Percentiles rank a stretch among this genome's conserved stretches.
Conservation (phyloP, 352 stramenopile species). For the Phytopythium chamaehyphon region DNA sequence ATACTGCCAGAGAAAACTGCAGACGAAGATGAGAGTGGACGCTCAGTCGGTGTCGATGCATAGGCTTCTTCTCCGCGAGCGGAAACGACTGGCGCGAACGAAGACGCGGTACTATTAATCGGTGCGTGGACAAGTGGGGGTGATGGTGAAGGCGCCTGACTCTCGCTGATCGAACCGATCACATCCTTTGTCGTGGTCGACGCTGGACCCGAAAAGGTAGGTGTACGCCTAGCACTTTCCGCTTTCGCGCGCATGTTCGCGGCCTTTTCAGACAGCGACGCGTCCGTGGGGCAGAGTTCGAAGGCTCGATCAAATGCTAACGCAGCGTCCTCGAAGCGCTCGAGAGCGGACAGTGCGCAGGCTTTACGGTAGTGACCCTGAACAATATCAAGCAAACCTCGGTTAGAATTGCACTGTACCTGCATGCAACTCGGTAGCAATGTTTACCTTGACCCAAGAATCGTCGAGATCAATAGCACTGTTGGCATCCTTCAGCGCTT, state of each 20-base stretch:
- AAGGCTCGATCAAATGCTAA: constrained; percentile 65
- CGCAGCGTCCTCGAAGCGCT: constrained; percentile 61
- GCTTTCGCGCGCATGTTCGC: constrained; percentile 52
- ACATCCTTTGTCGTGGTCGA: not conserved
- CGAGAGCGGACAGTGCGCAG: constrained; percentile 55
- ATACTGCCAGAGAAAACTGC: constrained; percentile 71
- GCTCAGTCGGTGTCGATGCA: not conserved
- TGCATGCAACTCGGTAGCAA: not conserved
- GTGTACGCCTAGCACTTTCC: not conserved
- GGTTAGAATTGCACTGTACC: not conserved
- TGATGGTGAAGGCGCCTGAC: constrained; percentile 5
- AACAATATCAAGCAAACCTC: not conserved
- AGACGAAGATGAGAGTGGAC: constrained; percentile 18
- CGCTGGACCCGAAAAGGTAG: not conserved
- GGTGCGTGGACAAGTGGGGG: constrained; percentile 4
- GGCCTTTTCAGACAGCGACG: constrained; percentile 58
- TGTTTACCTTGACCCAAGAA: constrained; percentile 68
- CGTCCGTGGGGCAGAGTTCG: constrained; percentile 62
- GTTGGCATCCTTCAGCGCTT: constrained; percentile 65
- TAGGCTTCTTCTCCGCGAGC: constrained; percentile 4
- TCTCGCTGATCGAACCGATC: constrained; percentile 6
- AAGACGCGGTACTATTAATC: constrained; percentile 7
- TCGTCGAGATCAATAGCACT: constrained; percentile 54
- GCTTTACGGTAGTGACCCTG: constrained; percentile 79
- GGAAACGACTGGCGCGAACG: constrained; percentile 4